A percentile compares a stretch with the other conserved stretches of the same genome.
Conservation (phyloP, 169 alveolate genomes). For the Eimeria acervulina region DNA sequence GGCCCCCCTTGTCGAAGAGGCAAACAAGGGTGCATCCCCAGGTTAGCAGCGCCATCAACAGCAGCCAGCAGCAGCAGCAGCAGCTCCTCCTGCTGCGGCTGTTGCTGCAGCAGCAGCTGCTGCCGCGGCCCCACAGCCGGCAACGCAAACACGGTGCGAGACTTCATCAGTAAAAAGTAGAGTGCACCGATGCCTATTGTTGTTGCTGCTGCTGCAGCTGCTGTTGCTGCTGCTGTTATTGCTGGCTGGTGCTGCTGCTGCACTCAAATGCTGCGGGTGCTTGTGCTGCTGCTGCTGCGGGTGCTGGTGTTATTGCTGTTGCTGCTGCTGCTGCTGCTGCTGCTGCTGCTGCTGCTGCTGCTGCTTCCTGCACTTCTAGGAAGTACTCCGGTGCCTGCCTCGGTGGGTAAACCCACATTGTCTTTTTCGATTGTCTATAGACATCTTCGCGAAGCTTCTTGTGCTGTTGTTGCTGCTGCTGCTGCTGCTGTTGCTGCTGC, state of each 20-base stretch:
- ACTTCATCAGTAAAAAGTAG: neutral
- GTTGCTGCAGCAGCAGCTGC: conserved; percentile 64
- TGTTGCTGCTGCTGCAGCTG: conserved; percentile 7
- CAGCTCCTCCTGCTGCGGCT: conserved; percentile 27
- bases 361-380: neutral
- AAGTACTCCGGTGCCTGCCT: neutral
- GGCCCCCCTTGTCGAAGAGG: neutral
- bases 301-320: too few species aligned
- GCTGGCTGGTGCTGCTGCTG: neutral
- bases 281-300: conserved; percentile 18
- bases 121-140: neutral
- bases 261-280: neutral
- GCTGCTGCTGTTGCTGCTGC: neutral
- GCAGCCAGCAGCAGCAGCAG: conserved; percentile 57
- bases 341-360: conserved; percentile 20
- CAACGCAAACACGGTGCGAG: neutral
- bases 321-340: too few species aligned
- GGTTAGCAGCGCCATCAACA: conserved; percentile 9
- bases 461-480: conserved; percentile 19
- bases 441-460: neutral
- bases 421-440: neutral
- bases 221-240: neutral
- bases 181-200: neutral
- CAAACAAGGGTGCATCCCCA: neutral
- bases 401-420: neutral